Evolutionary conservation across 495 filamentous ascomycete species (phyloP).

Genomic region (Podospora anserina): DNA sequence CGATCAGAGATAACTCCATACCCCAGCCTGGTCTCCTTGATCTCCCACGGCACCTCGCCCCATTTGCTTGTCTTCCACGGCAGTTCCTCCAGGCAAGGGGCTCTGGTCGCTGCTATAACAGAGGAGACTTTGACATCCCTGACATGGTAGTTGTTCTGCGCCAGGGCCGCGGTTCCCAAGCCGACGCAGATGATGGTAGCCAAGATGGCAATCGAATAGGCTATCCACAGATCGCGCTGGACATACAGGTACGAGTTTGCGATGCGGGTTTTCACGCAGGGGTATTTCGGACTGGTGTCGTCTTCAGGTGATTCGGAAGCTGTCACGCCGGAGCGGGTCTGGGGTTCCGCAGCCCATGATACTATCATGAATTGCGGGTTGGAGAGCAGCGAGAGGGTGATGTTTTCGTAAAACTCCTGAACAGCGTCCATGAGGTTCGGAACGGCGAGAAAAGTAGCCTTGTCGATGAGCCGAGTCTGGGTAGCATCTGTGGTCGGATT

Average conservation of each 20-base stretch:
- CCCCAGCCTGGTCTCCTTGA: slow-evolving; percentile 20
- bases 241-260: slow-evolving; percentile 28
- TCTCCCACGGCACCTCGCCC: slow-evolving; percentile 29
- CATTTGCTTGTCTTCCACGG: slow-evolving; percentile 30
- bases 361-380: slow-evolving; percentile 31
- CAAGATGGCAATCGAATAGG: slow-evolving; percentile 26
- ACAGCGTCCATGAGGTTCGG: slow-evolving; percentile 18
- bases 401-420: slow-evolving; percentile 29
- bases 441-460: slow-evolving; percentile 20
- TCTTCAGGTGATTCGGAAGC: neutral
- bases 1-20: slow-evolving; percentile 26
- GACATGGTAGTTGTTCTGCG: slow-evolving; percentile 29
- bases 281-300: slow-evolving; percentile 20
- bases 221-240: slow-evolving; percentile 29
- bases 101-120: slow-evolving; percentile 31
- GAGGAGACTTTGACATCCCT: slow-evolving; percentile 26
- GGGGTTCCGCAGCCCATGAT: slow-evolving; percentile 25
- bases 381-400: slow-evolving; percentile 28
- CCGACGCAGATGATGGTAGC: slow-evolving; percentile 18
- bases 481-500: slow-evolving; percentile 14
- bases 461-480: slow-evolving; percentile 28
- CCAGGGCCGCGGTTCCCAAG: slow-evolving; percentile 27
- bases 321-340: slow-evolving; percentile 14
- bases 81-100: slow-evolving; percentile 27
- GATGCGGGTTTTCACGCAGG: slow-evolving; percentile 25